phyloP scores from a whole-genome alignment of 331 rosid genomes.

The Dryas integrifolia region DNA sequence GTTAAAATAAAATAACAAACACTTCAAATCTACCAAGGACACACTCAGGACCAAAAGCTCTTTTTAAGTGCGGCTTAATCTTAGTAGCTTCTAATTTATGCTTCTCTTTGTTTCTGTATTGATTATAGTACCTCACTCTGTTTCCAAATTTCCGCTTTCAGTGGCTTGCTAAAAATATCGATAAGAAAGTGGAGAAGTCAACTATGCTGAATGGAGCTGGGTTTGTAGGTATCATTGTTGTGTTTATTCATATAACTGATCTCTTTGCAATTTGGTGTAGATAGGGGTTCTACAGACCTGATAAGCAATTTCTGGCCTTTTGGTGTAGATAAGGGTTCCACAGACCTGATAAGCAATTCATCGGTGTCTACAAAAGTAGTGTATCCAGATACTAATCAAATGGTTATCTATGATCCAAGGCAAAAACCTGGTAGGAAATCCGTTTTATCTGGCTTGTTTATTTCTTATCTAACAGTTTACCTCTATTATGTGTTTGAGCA shows the following conservation, averaged over 20 bases:
- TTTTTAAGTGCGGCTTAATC: no score
- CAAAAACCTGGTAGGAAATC: constrained; percentile 57
- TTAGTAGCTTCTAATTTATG: neutral
- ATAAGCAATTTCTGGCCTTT: constrained; percentile 27
- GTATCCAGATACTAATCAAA: constrained; percentile 79
- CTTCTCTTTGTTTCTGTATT: neutral
- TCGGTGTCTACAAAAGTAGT: constrained; percentile 51
- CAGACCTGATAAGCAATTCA: constrained; percentile 39
- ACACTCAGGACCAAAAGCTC: neutral
- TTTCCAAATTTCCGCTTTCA: constrained; percentile 28
- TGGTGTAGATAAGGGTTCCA: constrained; percentile 53
- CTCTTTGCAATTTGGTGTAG: constrained; percentile 38
- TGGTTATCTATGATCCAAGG: constrained; percentile 82
- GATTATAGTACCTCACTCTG: constrained; percentile 26
- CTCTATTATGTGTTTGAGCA: neutral
- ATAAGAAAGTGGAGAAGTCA: constrained; percentile 53
- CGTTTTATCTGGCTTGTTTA: neutral
- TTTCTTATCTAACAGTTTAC: neutral
- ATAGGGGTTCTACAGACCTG: constrained; percentile 41
- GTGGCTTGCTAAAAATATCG: constrained; percentile 82
- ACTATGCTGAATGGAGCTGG: constrained; percentile 45
- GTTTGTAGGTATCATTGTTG: constrained; percentile 46
- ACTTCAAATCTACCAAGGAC: neutral
- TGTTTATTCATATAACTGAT: constrained; percentile 17
- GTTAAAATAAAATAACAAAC: neutral